Conservation (phyloP, 1,284 basidiomycete species). For the Rhodofomes roseus region DNA sequence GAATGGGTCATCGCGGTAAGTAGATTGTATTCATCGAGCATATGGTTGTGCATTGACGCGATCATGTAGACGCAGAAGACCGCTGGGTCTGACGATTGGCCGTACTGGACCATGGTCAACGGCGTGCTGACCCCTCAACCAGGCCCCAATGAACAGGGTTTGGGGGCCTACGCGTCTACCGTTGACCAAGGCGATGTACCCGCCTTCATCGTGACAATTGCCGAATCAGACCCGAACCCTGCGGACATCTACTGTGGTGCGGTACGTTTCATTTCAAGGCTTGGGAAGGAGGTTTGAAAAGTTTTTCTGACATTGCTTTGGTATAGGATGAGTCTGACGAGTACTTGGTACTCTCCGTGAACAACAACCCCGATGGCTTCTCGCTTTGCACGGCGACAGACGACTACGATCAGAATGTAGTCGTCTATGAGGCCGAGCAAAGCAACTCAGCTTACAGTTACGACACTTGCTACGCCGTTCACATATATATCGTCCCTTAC, state of each 20-base stretch:
- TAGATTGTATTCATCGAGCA: not conserved
- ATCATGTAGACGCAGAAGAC: not conserved
- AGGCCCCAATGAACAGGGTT: not conserved
- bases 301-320: not conserved
- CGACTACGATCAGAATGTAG: not conserved
- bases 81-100: not conserved
- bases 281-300: not conserved
- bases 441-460: not conserved
- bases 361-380: conserved; percentile 3
- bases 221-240: not conserved
- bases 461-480: not conserved
- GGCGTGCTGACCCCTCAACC: not conserved
- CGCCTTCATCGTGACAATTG: not conserved
- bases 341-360: conserved; percentile 1
- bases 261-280: not conserved
- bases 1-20: conserved; percentile 5
- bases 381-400: not conserved
- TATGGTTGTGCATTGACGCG: not conserved
- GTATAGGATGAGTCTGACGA: not conserved
- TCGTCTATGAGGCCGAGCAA: not conserved
- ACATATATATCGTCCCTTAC: not conserved
- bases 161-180: not conserved
- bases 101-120: not conserved
- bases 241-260: not conserved
- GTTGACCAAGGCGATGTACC: not conserved